Evolutionary conservation across 768 basidiomycete species (phyloP).

Genomic region (Lanmaoa rubissima): DNA sequence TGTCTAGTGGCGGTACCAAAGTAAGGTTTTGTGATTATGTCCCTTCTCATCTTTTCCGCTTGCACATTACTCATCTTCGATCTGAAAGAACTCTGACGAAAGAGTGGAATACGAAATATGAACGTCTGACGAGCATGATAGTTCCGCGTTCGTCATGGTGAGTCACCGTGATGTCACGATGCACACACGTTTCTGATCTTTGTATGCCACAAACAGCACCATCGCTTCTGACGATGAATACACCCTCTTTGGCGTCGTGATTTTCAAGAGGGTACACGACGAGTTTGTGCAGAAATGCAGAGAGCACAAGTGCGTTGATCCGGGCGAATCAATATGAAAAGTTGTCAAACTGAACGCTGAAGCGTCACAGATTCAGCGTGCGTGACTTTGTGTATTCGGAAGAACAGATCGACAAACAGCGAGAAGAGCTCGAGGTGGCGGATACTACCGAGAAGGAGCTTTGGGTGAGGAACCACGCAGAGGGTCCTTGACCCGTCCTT

Average conservation of each 20-base stretch:
- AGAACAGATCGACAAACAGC: constrained; percentile 74
- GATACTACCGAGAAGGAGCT: constrained; percentile 91
- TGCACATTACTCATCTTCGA: constrained; percentile 17
- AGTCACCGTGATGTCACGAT: constrained; percentile 28
- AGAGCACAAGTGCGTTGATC: constrained; percentile 77
- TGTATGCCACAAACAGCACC: constrained; percentile 41
- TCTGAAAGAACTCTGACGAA: constrained; percentile 66
- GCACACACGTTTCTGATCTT: constrained; percentile 23
- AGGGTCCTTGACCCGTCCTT: not conserved
- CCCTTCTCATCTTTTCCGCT: not conserved
- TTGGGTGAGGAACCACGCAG: constrained; percentile 63
- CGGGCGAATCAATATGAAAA: not conserved
- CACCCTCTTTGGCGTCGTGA: constrained; percentile 76
- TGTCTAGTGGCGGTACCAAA: constrained; percentile 91
- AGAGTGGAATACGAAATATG: constrained; percentile 89
- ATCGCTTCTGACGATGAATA: constrained; percentile 89
- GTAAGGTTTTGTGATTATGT: constrained; percentile 44
- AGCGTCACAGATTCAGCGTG: constrained; percentile 70
- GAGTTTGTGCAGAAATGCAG: constrained; percentile 92
- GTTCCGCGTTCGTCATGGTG: constrained; percentile 91
- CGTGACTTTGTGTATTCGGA: constrained; percentile 94
- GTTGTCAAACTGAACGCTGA: constrained; percentile 5
- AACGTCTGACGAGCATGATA: constrained; percentile 83
- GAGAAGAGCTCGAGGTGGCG: constrained; percentile 75
- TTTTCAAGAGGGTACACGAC: constrained; percentile 90